phyloP scores from a whole-genome alignment of 2,329 filamentous ascomycete species.

The Stemphylium beticola region DNA sequence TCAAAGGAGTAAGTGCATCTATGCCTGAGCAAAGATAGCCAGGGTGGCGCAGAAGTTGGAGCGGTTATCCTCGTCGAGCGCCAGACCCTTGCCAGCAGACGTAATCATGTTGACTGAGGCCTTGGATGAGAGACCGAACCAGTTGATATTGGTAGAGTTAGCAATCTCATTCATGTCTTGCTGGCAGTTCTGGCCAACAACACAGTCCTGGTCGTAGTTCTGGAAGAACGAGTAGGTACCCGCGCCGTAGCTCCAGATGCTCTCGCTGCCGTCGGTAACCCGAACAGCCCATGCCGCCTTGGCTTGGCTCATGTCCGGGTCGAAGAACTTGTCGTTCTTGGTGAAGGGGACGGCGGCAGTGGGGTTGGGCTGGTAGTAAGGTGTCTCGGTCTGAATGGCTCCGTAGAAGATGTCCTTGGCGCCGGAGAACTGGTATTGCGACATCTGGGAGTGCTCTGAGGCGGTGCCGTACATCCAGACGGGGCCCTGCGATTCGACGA shows the following conservation, averaged over 20 bases:
- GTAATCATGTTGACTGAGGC: constrained; percentile 58
- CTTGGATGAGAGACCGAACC: constrained; percentile 58
- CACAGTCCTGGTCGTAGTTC: constrained; percentile 61
- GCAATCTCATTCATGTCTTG: constrained; percentile 56
- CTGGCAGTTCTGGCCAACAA: constrained; percentile 58
- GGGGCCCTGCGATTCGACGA: constrained; percentile 76
- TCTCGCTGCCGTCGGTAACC: constrained; percentile 44
- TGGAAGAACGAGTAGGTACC: constrained; percentile 67
- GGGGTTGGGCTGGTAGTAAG: constrained; percentile 74
- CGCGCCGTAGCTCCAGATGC: constrained; percentile 55
- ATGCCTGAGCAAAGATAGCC: constrained; percentile 45
- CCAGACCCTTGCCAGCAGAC: constrained; percentile 42
- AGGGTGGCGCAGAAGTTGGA: constrained; percentile 58
- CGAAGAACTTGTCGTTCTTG: constrained; percentile 51
- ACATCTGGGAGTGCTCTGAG: constrained; percentile 71
- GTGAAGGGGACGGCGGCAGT: constrained; percentile 64
- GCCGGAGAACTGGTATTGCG: constrained; percentile 70
- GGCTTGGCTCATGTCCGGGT: constrained; percentile 51
- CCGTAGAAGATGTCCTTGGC: constrained; percentile 69
- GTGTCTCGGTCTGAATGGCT: constrained; percentile 72
- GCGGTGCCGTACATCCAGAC: constrained; percentile 76
- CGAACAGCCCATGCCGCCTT: constrained; percentile 57
- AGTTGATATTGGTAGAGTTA: constrained; percentile 51
- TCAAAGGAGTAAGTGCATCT: constrained; percentile 1
- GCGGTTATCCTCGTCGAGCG: constrained; percentile 54